Percentiles rank a stretch among this genome's conserved stretches.
Conservation (phyloP, 768 basidiomycete species). For the Hericium erinaceus region DNA sequence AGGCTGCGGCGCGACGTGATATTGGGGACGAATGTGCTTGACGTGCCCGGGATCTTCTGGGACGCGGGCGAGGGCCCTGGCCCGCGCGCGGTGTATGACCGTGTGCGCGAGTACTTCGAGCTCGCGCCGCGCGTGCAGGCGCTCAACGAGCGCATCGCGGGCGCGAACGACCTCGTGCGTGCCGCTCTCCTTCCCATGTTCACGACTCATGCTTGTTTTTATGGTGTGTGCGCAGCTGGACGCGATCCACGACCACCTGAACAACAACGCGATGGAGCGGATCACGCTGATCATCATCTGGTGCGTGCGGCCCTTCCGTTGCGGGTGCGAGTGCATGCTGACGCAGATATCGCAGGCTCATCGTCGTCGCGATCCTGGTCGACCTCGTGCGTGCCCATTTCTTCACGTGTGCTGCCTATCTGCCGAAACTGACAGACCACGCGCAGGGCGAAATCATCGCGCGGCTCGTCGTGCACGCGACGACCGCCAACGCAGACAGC, state of each 20-base stretch:
- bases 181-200: not conserved
- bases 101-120: slow-evolving; percentile 92
- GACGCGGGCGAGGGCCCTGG: slow-evolving; percentile 59
- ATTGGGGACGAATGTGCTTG: slow-evolving; percentile 85
- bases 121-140: slow-evolving; percentile 75
- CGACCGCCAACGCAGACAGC: slow-evolving; percentile 10
- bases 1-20: slow-evolving; percentile 77
- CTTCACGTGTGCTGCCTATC: not conserved
- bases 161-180: slow-evolving; percentile 83
- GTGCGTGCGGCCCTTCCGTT: slow-evolving; percentile 19
- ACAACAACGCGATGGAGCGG: slow-evolving; percentile 81
- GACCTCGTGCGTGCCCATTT: slow-evolving; percentile 49
- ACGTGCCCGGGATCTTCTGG: slow-evolving; percentile 94
- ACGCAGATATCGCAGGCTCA: slow-evolving; percentile 46
- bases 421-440: not conserved
- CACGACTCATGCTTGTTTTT: not conserved
- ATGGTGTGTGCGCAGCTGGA: slow-evolving; percentile 45
- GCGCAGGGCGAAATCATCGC: slow-evolving; percentile 74
- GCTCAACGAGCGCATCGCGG: slow-evolving; percentile 80
- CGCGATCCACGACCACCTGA: slow-evolving; percentile 89
- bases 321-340: too few relatives aligned
- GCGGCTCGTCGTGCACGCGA: slow-evolving; percentile 62
- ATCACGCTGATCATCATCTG: slow-evolving; percentile 79
- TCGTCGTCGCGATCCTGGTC: slow-evolving; percentile 83
- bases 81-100: slow-evolving; percentile 81